Base-by-base conservation (phyloP, 345 rosid genomes). In the Punica granatum region DNA sequence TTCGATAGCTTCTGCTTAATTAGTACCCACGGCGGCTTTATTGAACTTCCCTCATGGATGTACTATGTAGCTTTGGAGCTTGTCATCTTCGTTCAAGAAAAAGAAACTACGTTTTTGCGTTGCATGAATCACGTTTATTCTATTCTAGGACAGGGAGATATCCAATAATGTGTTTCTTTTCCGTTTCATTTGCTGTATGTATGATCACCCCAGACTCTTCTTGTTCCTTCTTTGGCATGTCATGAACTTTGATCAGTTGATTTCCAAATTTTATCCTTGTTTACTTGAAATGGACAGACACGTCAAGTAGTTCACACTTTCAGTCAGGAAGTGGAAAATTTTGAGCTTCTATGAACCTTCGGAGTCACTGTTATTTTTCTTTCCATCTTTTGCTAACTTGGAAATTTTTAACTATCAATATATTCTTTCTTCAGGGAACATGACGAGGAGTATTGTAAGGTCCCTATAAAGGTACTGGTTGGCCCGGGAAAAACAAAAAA, bases 341-440 rank as follows among this genome's bases (percentile, higher is more conserved):
- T 19, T 30, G 61, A 56, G 19, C 61, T 56, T 1, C 32, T 56
- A 23, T 23, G 59, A 56, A 26, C 19, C 61, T 56, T 28, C 33
- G n/a, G 28, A 25, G 19, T 8, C 51, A n/a, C 23, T 19, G 23
- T 9, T 3, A 16, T 48, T 48, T 21, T 21, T 48, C 23, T 18
- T 10, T 21, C 8, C 26, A 26, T 56, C 61, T 3, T 56, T 30
- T 26, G 4, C 28, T 21, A 21, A 21, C 43, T 36, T 34, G 16
- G 41, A 32, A 7, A 14, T 37, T 63, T n/a, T 36, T 23, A 21
- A 35, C 15, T 23, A 12, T 15, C 6, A 33, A 35, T 1, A 3
- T 30, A 23, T 63, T 36, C 16, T 21, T 63, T 34, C 44, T 68
- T 51, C 79, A 88, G 92, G 80, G 77, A 72, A 66, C 75, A 42